phyloP scores from a whole-genome alignment of 2,329 filamentous ascomycete genomes.

The Celoporthe dispersa region DNA sequence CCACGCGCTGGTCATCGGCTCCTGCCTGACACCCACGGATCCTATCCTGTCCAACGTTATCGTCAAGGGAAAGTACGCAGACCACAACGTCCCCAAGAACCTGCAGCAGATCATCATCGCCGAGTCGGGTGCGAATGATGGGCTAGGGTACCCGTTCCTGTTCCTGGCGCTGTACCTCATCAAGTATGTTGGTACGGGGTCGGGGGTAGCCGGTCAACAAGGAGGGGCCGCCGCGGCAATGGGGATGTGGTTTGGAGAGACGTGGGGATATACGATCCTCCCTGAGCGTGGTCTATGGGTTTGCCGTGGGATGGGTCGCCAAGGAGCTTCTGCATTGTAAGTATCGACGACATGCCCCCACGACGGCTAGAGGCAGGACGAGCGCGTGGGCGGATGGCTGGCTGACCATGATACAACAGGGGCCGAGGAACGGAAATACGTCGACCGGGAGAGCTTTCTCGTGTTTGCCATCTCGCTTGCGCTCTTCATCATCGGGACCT shows the following conservation, averaged over 20 bases:
- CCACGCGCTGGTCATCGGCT: slow-evolving; percentile 78
- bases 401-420: slow-evolving; percentile 10
- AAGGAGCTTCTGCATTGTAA: slow-evolving; percentile 78
- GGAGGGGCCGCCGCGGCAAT: slow-evolving; percentile 71
- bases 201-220: slow-evolving; percentile 49
- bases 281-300: slow-evolving; percentile 79
- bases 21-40: slow-evolving; percentile 91
- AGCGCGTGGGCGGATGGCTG: slow-evolving; percentile 2
- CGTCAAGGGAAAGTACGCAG: slow-evolving; percentile 91
- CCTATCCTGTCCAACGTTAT: slow-evolving; percentile 87
- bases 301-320: slow-evolving; percentile 76
- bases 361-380: no score
- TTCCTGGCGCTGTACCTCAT: slow-evolving; percentile 85
- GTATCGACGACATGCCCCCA: not conserved
- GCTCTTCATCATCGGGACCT: slow-evolving; percentile 85
- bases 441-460: slow-evolving; percentile 85
- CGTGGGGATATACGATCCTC: slow-evolving; percentile 81
- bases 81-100: slow-evolving; percentile 82
- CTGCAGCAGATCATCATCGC: slow-evolving; percentile 81
- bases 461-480: slow-evolving; percentile 85
- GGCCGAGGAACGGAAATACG: slow-evolving; percentile 79
- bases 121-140: slow-evolving; percentile 89
- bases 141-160: slow-evolving; percentile 85
- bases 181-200: slow-evolving; percentile 68
- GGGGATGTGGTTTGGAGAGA: slow-evolving; percentile 82